Conservation (phyloP, 495 filamentous ascomycete genomes). For the Delitschia confertaspora region DNA sequence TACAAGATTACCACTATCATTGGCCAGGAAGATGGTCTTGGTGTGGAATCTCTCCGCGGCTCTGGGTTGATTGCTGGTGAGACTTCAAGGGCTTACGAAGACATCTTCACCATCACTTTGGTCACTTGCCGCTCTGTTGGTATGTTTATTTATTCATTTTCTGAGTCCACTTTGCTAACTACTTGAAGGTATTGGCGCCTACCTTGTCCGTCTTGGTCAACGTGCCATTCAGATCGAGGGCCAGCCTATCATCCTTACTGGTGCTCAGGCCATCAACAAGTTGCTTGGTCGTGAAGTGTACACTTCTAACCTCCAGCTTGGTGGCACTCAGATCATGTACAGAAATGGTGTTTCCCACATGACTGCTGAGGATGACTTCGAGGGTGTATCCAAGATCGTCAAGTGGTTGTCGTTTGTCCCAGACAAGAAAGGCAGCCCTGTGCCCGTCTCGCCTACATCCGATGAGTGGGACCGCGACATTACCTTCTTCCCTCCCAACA, state of each 20-base stretch:
- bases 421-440: constrained; percentile 80
- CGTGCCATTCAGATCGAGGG: constrained; percentile 98
- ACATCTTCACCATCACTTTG: constrained; percentile 97
- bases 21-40: constrained; percentile 89
- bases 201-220: constrained; percentile 94
- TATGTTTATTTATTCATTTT: constrained; percentile 34
- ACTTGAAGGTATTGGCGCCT: constrained; percentile 76
- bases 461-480: constrained; percentile 93
- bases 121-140: constrained; percentile 95
- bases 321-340: constrained; percentile 99
- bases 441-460: constrained; percentile 74
- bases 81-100: constrained; percentile 92
- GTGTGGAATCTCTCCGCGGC: constrained; percentile 94
- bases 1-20: constrained; percentile 93
- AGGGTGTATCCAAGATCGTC: constrained; percentile 94
- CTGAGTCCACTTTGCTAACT: constrained; percentile 11
- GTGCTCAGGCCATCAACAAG: constrained; percentile 96
- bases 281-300: constrained; percentile 96
- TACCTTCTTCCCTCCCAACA: constrained; percentile 71
- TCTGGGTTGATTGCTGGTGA: constrained; percentile 97
- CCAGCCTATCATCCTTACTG: constrained; percentile 97
- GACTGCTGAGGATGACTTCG: constrained; percentile 96
- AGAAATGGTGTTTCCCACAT: constrained; percentile 98
- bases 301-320: constrained; percentile 96
- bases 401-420: constrained; percentile 96